phyloP scores from a whole-genome alignment of 805 yeast species.

The Yamadazyma sp. region DNA sequence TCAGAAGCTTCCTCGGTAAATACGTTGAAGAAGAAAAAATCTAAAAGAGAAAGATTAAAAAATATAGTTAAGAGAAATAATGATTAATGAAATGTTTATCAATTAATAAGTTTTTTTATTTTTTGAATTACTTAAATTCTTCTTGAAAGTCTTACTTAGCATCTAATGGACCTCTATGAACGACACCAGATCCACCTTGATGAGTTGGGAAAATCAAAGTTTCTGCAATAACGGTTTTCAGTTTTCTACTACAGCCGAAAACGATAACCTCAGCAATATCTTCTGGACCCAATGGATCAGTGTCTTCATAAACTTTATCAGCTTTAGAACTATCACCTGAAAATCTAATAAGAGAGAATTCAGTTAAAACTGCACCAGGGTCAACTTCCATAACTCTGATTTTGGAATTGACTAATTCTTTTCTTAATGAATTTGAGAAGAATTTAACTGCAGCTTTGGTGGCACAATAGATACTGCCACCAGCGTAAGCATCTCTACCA shows the following conservation, averaged over 20 bases:
- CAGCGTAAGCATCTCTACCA: conserved; percentile 37
- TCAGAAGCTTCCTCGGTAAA: neutral
- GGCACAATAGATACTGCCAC: conserved; percentile 39
- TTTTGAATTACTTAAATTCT: too few relatives aligned
- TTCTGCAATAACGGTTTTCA: conserved; percentile 37
- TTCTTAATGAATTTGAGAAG: conserved; percentile 33
- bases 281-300: conserved; percentile 30
- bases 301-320: conserved; percentile 31
- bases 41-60: conserved; percentile 8
- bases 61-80: conserved; percentile 8
- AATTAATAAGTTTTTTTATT: too few relatives aligned
- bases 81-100: too few relatives aligned
- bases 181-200: conserved; percentile 31
- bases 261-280: conserved; percentile 40
- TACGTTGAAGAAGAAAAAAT: conserved; percentile 4
- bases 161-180: conserved; percentile 17
- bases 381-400: conserved; percentile 39
- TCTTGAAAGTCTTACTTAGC: conserved; percentile 1
- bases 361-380: conserved; percentile 41
- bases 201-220: conserved; percentile 36
- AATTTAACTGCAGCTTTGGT: conserved; percentile 35
- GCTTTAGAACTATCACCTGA: conserved; percentile 31
- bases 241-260: conserved; percentile 31
- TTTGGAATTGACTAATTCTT: conserved; percentile 33
- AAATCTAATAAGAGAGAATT: conserved; percentile 34